A percentile compares a stretch with the other conserved stretches of the same genome.
phyloP scores from a whole-genome alignment of 2,329 filamentous ascomycete genomes.

The Lecanicillium sp. region DNA sequence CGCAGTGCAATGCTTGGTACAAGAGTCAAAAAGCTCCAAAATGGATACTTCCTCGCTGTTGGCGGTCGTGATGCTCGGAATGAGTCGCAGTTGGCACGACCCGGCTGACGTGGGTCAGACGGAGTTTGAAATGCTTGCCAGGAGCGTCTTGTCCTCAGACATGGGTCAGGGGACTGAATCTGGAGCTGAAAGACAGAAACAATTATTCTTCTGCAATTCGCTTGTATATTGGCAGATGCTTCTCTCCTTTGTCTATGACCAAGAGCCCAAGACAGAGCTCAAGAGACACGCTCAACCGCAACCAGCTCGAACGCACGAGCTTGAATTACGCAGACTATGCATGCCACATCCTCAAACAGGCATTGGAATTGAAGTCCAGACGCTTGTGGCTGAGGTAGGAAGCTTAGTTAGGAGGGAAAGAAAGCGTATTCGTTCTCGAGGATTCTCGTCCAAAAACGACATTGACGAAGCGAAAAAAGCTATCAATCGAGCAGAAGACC shows the following conservation, averaged over 20 bases:
- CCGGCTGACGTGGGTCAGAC: constrained; percentile 39
- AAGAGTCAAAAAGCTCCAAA: constrained; percentile 36
- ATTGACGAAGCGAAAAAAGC: constrained; percentile 16
- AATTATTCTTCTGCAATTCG: constrained; percentile 18
- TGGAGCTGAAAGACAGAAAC: constrained; percentile 16
- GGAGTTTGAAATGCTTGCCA: constrained; percentile 8
- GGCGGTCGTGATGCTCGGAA: constrained; percentile 49
- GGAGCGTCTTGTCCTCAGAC: too few relatives aligned
- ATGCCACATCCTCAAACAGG: constrained; percentile 20
- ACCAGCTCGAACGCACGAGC: too few relatives aligned
- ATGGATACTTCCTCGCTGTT: constrained; percentile 46
- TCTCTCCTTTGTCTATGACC: constrained; percentile 17
- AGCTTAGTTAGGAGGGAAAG: constrained; percentile 15
- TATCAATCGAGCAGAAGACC: constrained; percentile 12
- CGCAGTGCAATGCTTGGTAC: constrained; percentile 41
- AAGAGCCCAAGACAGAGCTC: constrained; percentile 4
- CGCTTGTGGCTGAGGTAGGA: constrained; percentile 17
- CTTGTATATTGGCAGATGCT: constrained; percentile 19
- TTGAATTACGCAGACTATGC: constrained; percentile 11
- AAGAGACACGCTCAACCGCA: neutral
- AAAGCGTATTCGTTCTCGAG: constrained; percentile 14
- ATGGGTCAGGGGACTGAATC: too few relatives aligned
- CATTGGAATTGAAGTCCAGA: constrained; percentile 13
- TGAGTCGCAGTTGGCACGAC: constrained; percentile 53
- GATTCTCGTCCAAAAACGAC: constrained; percentile 16